A percentile compares a stretch with the other conserved stretches of the same genome.
phyloP scores from a whole-genome alignment of 2,329 filamentous ascomycete genomes.

The Sarocladium strictum region DNA sequence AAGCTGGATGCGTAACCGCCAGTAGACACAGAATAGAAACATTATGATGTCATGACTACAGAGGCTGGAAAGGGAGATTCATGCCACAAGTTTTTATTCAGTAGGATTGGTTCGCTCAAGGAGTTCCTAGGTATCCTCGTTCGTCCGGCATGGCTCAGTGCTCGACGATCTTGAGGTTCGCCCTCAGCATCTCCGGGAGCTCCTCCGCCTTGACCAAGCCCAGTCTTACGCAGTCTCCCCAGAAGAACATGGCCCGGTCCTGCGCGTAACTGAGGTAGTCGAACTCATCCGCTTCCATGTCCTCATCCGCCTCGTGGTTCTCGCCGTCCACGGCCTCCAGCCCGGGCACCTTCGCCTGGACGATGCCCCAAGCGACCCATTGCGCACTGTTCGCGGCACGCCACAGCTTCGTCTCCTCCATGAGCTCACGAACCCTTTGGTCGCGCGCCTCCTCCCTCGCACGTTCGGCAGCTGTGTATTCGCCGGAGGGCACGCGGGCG shows the following conservation, averaged over 20 bases:
- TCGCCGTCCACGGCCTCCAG: slow-evolving; percentile 46
- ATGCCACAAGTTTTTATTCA: too few relatives aligned
- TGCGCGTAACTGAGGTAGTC: slow-evolving; percentile 91
- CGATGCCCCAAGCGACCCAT: slow-evolving; percentile 95
- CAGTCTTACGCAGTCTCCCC: slow-evolving; percentile 78
- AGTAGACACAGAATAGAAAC: neutral
- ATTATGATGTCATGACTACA: neutral
- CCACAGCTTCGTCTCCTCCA: slow-evolving; percentile 80
- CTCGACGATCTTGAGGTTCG: slow-evolving; percentile 63
- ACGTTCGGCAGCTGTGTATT: slow-evolving; percentile 46
- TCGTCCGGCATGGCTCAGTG: slow-evolving; percentile 35
- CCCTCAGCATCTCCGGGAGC: slow-evolving; percentile 60
- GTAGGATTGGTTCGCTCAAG: too few relatives aligned
- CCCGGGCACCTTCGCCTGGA: slow-evolving; percentile 83
- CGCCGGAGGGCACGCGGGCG: slow-evolving; percentile 49
- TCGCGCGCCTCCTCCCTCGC: slow-evolving; percentile 60
- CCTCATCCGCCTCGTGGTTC: slow-evolving; percentile 33
- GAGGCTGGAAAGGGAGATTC: neutral
- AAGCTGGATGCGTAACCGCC: slow-evolving; percentile 65
- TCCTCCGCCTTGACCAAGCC: slow-evolving; percentile 72
- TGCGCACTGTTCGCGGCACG: slow-evolving; percentile 78
- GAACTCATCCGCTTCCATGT: slow-evolving; percentile 68
- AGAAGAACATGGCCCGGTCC: slow-evolving; percentile 87
- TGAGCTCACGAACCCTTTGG: slow-evolving; percentile 59
- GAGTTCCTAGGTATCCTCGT: too few relatives aligned